Evolutionary conservation across 805 yeast genomes (phyloP).

Genomic region (Debaryomyces maramus): DNA sequence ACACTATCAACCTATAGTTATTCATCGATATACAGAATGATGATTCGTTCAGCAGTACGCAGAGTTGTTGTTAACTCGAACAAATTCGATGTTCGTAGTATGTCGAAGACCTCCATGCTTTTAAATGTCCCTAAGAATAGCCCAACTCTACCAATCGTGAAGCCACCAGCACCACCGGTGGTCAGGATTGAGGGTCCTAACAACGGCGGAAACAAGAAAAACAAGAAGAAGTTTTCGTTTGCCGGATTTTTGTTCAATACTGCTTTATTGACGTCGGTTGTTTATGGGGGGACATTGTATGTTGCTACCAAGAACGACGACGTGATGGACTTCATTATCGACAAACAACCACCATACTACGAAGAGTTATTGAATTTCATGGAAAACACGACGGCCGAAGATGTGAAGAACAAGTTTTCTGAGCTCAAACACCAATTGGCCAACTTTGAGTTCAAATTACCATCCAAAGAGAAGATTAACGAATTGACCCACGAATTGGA

Average conservation of each 20-base stretch:
- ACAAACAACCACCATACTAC: slow-evolving; percentile 42
- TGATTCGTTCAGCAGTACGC: slow-evolving; percentile 5
- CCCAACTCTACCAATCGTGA: slow-evolving; percentile 1
- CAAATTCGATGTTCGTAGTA: slow-evolving; percentile 3
- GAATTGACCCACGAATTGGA: slow-evolving; percentile 34
- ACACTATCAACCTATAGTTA: neutral
- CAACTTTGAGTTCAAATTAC: slow-evolving; percentile 21
- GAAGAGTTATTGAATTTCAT: slow-evolving; percentile 40
- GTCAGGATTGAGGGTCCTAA: neutral
- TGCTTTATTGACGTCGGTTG: slow-evolving; percentile 25
- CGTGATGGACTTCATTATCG: slow-evolving; percentile 46
- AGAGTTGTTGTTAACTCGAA: slow-evolving; percentile 2
- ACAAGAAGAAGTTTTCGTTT: slow-evolving; percentile 31
- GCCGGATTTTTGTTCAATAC: slow-evolving; percentile 32
- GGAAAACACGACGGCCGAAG: slow-evolving; percentile 37
- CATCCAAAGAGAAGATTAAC: slow-evolving; percentile 33
- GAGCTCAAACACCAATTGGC: slow-evolving; percentile 17
- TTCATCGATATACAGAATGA: neutral
- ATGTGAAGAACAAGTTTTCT: slow-evolving; percentile 22
- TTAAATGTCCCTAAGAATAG: neutral
- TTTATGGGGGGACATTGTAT: slow-evolving; percentile 40
- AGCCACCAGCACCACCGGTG: slow-evolving; percentile 5
- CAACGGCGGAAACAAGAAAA: slow-evolving; percentile 8
- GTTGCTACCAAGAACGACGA: slow-evolving; percentile 44
- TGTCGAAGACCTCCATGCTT: slow-evolving; percentile 2